Conservation (phyloP, 2,329 filamentous ascomycete species). For the Aspergillus sclerotialis region DNA sequence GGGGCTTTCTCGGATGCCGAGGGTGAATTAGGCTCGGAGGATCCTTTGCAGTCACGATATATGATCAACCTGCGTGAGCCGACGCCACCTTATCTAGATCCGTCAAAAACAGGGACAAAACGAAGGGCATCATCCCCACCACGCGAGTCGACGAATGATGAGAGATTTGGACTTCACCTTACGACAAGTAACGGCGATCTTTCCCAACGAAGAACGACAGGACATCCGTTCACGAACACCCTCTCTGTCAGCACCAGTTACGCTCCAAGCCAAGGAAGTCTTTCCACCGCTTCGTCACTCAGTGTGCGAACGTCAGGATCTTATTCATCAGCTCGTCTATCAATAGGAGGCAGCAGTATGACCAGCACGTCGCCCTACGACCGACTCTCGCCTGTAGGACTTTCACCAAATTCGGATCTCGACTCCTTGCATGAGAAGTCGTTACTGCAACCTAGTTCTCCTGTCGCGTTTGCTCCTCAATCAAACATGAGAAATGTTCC, state of each 20-base stretch:
- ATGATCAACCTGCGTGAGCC: slow-evolving; percentile 34
- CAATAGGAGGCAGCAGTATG: slow-evolving; percentile 55
- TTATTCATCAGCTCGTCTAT: slow-evolving; percentile 56
- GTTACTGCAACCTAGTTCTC: slow-evolving; percentile 41
- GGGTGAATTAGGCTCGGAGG: slow-evolving; percentile 34
- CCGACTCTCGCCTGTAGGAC: slow-evolving; percentile 52
- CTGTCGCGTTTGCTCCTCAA: slow-evolving; percentile 33
- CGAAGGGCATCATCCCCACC: slow-evolving; percentile 59
- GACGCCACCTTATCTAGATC: slow-evolving; percentile 28
- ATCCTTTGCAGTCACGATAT: slow-evolving; percentile 23
- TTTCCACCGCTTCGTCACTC: slow-evolving; percentile 60
- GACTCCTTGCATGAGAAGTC: slow-evolving; percentile 49
- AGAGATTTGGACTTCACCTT: slow-evolving; percentile 27
- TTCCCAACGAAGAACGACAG: slow-evolving; percentile 47
- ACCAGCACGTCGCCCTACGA: slow-evolving; percentile 59
- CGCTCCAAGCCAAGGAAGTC: slow-evolving; percentile 52
- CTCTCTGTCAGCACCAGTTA: slow-evolving; percentile 50
- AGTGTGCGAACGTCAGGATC: slow-evolving; percentile 53
- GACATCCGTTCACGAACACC: slow-evolving; percentile 49
- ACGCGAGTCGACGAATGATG: slow-evolving; percentile 40
- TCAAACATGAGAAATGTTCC: slow-evolving; percentile 29
- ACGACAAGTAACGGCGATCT: slow-evolving; percentile 43
- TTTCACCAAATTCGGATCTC: slow-evolving; percentile 53
- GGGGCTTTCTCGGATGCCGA: slow-evolving; percentile 47
- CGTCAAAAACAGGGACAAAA: slow-evolving; percentile 51